Evolutionary conservation across 495 filamentous ascomycete genomes (phyloP).

Genomic region (Podospora bellae-mahoneyi): DNA sequence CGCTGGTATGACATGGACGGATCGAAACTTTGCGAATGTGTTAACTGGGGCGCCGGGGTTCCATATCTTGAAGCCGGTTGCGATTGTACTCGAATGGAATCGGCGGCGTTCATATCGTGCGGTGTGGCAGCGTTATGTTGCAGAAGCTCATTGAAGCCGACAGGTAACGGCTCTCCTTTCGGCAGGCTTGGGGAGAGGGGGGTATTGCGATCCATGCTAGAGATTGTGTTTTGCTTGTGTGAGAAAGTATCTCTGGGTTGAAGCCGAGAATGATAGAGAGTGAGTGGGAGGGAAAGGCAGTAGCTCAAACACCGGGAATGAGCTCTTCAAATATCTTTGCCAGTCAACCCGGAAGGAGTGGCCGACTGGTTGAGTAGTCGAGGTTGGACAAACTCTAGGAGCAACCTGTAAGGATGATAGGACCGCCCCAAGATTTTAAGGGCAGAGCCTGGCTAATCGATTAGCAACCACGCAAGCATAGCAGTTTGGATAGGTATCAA

Average conservation of each 20-base stretch:
- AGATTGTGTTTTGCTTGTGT: not conserved
- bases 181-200: conserved; percentile 44
- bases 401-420: conserved; percentile 1
- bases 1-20: conserved; percentile 29
- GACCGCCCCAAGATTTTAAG: not conserved
- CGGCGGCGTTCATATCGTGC: conserved; percentile 22
- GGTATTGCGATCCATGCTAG: conserved; percentile 35
- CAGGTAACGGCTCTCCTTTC: conserved; percentile 39
- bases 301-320: not conserved
- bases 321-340: not conserved
- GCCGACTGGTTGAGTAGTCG: not conserved
- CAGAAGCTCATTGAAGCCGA: conserved; percentile 46
- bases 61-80: conserved; percentile 44
- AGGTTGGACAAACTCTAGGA: not conserved
- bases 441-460: not conserved
- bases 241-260: not conserved
- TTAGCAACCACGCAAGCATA: conserved; percentile 4
- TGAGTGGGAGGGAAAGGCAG: not conserved
- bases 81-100: conserved; percentile 36
- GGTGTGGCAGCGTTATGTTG: conserved; percentile 47
- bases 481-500: not conserved
- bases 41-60: conserved; percentile 35
- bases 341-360: not conserved
- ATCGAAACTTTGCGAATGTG: conserved; percentile 23
- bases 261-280: not conserved